Conservation (phyloP, 2,329 filamentous ascomycete species). For the Dothidotthia symphoricarpi region DNA sequence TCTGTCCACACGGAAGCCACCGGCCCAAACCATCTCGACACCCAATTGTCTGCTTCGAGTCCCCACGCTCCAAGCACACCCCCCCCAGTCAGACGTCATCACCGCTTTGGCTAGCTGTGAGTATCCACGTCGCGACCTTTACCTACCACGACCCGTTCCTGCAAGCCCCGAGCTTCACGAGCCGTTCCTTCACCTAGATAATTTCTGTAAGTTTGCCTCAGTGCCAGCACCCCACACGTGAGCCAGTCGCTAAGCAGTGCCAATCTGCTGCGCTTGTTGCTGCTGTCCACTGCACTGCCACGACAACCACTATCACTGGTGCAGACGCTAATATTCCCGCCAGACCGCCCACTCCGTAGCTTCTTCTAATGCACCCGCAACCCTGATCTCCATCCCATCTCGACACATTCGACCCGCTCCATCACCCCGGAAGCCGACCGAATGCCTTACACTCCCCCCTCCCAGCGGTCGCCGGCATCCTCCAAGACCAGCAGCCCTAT, state of each 20-base stretch:
- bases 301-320: too few relatives aligned
- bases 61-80: conserved; percentile 13
- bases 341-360: conserved; percentile 25
- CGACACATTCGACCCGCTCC: conserved; percentile 34
- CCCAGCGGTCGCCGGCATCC: conserved; percentile 60
- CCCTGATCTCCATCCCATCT: conserved; percentile 34
- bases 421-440: conserved; percentile 43
- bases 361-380: conserved; percentile 46
- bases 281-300: too few relatives aligned
- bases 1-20: conserved; percentile 27
- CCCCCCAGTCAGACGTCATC: conserved; percentile 25
- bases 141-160: conserved; percentile 1
- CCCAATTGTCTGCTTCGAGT: conserved; percentile 8
- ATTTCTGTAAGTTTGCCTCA: conserved; percentile 18
- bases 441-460: conserved; percentile 89
- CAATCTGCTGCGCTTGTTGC: conserved; percentile 5
- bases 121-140: conserved; percentile 9
- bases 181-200: conserved; percentile 15
- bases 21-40: conserved; percentile 20
- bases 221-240: not conserved
- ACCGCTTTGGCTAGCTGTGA: conserved; percentile 34
- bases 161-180: conserved; percentile 15
- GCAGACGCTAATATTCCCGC: conserved; percentile 12
- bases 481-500: conserved; percentile 54
- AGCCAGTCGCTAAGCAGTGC: not conserved